These are phyloP conservation scores for Xylaria sp. DNA, from an alignment of 2,329 filamentous ascomycete species.

Conservation along the genomic window DNA sequence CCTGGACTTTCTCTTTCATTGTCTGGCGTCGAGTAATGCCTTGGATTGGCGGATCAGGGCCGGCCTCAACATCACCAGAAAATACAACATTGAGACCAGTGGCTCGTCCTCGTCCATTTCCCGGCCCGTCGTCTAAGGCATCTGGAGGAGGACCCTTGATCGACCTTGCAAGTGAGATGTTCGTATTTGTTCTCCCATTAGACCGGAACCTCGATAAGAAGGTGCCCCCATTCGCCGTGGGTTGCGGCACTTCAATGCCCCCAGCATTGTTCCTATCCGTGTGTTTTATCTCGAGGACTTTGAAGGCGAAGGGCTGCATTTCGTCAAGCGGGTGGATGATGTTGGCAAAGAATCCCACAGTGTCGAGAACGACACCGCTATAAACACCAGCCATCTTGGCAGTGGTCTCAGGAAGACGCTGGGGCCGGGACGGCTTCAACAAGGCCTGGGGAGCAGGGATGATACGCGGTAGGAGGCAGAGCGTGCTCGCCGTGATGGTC, in stretches of 20 bases:
- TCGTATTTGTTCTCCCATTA: slow-evolving; percentile 33
- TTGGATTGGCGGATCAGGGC: slow-evolving; percentile 31
- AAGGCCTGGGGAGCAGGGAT: slow-evolving; percentile 72
- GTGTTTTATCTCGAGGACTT: slow-evolving; percentile 62
- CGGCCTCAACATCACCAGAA: slow-evolving; percentile 43
- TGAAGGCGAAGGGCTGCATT: slow-evolving; percentile 60
- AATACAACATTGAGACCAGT: slow-evolving; percentile 36
- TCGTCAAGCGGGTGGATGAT: slow-evolving; percentile 68
- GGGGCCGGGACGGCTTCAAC: slow-evolving; percentile 65
- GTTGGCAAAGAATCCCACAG: slow-evolving; percentile 71
- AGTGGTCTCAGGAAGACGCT: slow-evolving; percentile 64
- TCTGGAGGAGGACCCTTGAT: slow-evolving; percentile 38
- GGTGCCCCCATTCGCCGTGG: slow-evolving; percentile 23
- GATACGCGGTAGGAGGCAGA: slow-evolving; percentile 68
- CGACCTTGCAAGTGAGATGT: slow-evolving; percentile 26
- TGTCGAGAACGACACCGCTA: slow-evolving; percentile 64
- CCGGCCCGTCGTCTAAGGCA: slow-evolving; percentile 29
- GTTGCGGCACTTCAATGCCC: slow-evolving; percentile 38
- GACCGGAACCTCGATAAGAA: slow-evolving; percentile 33
- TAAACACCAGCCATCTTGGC: slow-evolving; percentile 69
- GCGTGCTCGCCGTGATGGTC: slow-evolving; percentile 66
- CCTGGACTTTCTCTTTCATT: slow-evolving; percentile 55
- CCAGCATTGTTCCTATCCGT: slow-evolving; percentile 47
- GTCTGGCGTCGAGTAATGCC: slow-evolving; percentile 51
- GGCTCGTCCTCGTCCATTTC: slow-evolving; percentile 25